phyloP scores from a whole-genome alignment of 805 yeast species.

The Lipomyces spencermartinsiae region DNA sequence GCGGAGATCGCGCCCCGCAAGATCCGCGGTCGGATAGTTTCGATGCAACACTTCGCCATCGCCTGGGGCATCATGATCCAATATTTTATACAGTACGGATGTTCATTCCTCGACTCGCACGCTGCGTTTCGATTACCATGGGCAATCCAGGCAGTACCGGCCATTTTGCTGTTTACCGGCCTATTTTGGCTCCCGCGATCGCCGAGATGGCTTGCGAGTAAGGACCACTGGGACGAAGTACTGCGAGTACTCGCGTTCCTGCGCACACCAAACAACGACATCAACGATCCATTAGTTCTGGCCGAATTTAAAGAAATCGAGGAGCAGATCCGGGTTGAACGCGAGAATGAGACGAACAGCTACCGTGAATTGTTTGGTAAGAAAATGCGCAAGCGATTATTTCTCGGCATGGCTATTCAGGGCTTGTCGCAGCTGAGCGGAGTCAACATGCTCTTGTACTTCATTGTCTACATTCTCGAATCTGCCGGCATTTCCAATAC shows the following conservation, averaged over 20 bases:
- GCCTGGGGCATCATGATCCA: constrained; percentile 26
- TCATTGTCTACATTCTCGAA: constrained; percentile 37
- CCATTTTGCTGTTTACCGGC: constrained; percentile 54
- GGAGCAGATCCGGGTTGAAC: constrained; percentile 33
- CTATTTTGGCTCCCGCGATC: constrained; percentile 50
- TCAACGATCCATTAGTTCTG: constrained; percentile 36
- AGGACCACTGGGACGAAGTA: constrained; percentile 62
- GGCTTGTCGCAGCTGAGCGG: constrained; percentile 50
- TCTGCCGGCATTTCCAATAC: constrained; percentile 58
- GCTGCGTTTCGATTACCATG: too few relatives aligned
- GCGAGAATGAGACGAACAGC: constrained; percentile 26
- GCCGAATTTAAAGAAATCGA: constrained; percentile 38
- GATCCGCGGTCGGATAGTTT: constrained; percentile 46
- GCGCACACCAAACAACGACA: constrained; percentile 40
- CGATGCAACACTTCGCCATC: constrained; percentile 43
- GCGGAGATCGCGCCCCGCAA: constrained; percentile 42
- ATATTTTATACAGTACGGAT: too few relatives aligned
- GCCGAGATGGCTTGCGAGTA: constrained; percentile 54
- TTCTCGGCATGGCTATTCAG: constrained; percentile 49
- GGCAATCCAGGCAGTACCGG: constrained; percentile 19
- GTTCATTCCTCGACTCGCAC: too few relatives aligned
- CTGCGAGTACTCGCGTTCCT: constrained; percentile 60
- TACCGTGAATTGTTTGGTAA: constrained; percentile 25
- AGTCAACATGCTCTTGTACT: constrained; percentile 56
- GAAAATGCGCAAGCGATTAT: constrained; percentile 27